Base-by-base conservation (phyloP, 441 rosid species). In the Euphorbia schlechtendalii region DNA sequence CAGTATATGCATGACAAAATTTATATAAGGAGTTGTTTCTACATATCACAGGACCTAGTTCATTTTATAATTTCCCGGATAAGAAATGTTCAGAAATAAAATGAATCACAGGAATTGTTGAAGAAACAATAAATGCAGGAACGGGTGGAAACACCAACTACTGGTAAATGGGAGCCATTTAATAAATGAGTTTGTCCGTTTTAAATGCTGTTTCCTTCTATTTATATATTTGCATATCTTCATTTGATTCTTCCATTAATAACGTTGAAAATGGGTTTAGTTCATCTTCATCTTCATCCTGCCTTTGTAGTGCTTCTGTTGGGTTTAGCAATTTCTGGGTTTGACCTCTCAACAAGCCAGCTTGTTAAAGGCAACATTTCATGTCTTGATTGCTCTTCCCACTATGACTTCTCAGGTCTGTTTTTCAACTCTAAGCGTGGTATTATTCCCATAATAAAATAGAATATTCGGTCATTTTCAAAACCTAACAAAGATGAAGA, bases 321-420 rank as follows among this genome's bases (percentile, higher is more conserved):
- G n/a, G 69, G 77, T 2, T 8, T 67, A 36, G 72, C 73, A 49
- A 67, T 84, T 58, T 82, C 84, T 12, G 72, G 68, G 66, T 34
- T 83, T 54, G 56, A 77, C 56, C 73, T 73, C 60, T 81, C 92
- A 0, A 53, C 76, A n/a, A 71, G 76, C 66, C 71, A 55, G 1
- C 62, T 75, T 18, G 70, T 92, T 38, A 34, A 75, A 65, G 93
- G 83, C 45, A 83, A 82, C 59, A 75, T 87, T 71, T 76, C 93
- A 48, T 92, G 98, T 73, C 72, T 75, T 2, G 89, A 82, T 70
- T 92, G 98, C 80, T 36, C 56, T 8, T 45, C 17, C 34, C 66
- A 73, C 32, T 71, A 74, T 10, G 82, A 81, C 72, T 75, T 82
- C 72, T 81, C 98, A 76, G 96, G 98, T 92, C 17, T 9, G 32